A percentile compares a stretch with the other conserved stretches of the same genome.
phyloP scores from a whole-genome alignment of 805 yeast species.

The Diddensiella caesifluorescens region DNA sequence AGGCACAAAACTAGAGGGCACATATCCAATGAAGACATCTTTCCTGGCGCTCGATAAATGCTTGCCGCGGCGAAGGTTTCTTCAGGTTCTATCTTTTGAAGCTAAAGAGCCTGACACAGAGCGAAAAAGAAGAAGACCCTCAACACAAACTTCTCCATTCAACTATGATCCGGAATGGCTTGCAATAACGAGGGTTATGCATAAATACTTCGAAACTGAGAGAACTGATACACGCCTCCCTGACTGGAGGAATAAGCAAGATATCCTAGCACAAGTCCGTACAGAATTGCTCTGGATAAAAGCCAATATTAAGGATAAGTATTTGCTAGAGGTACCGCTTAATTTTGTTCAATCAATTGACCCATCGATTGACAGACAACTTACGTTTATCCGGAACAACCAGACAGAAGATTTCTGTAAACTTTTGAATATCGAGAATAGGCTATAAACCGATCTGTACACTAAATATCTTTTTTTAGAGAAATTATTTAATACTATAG shows the following conservation, averaged over 20 bases:
- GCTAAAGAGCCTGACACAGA: slow-evolving; percentile 26
- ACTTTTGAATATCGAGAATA: slow-evolving; percentile 22
- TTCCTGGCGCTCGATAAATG: slow-evolving; percentile 87
- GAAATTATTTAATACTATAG: not conserved
- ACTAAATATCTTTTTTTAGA: slow-evolving; percentile 8
- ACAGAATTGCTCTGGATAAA: slow-evolving; percentile 29
- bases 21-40: slow-evolving; percentile 31
- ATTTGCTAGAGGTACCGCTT: slow-evolving; percentile 26
- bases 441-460: slow-evolving; percentile 11
- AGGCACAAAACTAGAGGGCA: not conserved
- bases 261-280: slow-evolving; percentile 12
- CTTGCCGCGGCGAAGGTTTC: slow-evolving; percentile 53
- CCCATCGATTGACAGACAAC: slow-evolving; percentile 9
- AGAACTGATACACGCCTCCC: slow-evolving; percentile 1
- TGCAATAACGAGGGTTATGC: slow-evolving; percentile 29
- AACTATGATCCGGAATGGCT: slow-evolving; percentile 36
- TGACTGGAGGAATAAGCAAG: no score
- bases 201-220: slow-evolving; percentile 19
- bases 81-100: slow-evolving; percentile 42
- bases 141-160: slow-evolving; percentile 13
- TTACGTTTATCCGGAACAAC: slow-evolving; percentile 21
- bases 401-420: slow-evolving; percentile 29
- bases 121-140: slow-evolving; percentile 9
- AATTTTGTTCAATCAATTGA: slow-evolving; percentile 23
- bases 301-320: slow-evolving; percentile 23